phyloP scores from a whole-genome alignment of 2,329 filamentous ascomycete species.

The Polychaeton citri region DNA sequence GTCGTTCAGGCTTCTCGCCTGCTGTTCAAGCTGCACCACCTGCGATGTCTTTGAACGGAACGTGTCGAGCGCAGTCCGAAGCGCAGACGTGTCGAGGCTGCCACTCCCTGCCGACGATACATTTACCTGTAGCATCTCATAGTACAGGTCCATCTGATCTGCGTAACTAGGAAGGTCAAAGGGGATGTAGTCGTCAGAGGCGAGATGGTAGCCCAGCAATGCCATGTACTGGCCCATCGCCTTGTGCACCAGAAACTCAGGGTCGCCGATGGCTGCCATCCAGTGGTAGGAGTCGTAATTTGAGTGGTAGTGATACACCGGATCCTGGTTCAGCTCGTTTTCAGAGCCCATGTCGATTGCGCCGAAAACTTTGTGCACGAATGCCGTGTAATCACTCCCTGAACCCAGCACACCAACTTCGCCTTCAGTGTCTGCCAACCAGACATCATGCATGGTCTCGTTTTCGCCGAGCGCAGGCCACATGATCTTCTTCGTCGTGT shows the following conservation, averaged over 20 bases:
- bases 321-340: constrained; percentile 20
- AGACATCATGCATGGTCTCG: constrained; percentile 33
- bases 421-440: constrained; percentile 21
- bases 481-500: constrained; percentile 47
- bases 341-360: constrained; percentile 30
- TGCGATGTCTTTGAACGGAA: too few relatives aligned
- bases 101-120: constrained; percentile 27
- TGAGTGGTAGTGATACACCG: constrained; percentile 36
- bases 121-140: constrained; percentile 20
- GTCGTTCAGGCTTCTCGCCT: constrained; percentile 8
- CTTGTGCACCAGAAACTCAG: constrained; percentile 35
- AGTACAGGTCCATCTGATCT: constrained; percentile 23
- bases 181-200: constrained; percentile 29
- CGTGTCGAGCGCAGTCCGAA: constrained; percentile 14
- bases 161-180: constrained; percentile 31
- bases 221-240: constrained; percentile 36
- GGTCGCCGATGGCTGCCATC: constrained; percentile 40
- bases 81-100: constrained; percentile 30
- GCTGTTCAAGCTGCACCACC: constrained; percentile 24
- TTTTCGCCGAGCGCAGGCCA: constrained; percentile 15
- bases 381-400: constrained; percentile 28
- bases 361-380: constrained; percentile 10
- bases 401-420: constrained; percentile 30
- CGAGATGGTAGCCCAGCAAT: constrained; percentile 28
- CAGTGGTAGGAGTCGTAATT: constrained; percentile 37